These are phyloP conservation scores for Aechmea fasciata DNA, from an alignment of 176 grass and related monocot species.

Conservation along the genomic window DNA sequence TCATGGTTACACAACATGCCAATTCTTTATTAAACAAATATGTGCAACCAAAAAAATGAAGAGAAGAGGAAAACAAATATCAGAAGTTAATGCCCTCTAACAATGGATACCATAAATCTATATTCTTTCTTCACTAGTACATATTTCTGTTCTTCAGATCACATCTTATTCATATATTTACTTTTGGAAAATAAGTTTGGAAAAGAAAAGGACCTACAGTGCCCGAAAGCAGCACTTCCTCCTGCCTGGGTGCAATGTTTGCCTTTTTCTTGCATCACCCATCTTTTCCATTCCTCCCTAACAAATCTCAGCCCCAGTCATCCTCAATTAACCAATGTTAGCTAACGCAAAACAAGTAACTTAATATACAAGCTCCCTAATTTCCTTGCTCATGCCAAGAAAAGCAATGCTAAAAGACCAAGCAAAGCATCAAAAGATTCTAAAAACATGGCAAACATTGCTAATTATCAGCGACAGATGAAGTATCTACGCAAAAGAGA, in stretches of 20 bases:
- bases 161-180: conserved; percentile 5
- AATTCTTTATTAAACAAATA: neutral
- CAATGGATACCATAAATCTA: neutral
- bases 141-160: neutral
- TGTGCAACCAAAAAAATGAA: neutral
- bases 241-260: conserved; percentile 24
- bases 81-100: neutral
- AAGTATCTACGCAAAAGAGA: too few species aligned
- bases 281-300: conserved; percentile 68
- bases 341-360: neutral
- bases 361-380: neutral
- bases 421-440: neutral
- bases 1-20: neutral
- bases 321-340: conserved; percentile 31
- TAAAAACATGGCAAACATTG: too few species aligned
- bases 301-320: conserved; percentile 40
- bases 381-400: neutral
- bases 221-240: neutral
- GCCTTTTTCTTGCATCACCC: conserved; percentile 50
- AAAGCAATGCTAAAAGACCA: neutral
- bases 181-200: conserved; percentile 1
- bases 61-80: too few species aligned
- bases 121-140: neutral
- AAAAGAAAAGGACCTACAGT: conserved; percentile 3
- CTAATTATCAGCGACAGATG: too few species aligned